phyloP scores from a whole-genome alignment of 345 rosid species.

The Arabidopsis suecica region DNA sequence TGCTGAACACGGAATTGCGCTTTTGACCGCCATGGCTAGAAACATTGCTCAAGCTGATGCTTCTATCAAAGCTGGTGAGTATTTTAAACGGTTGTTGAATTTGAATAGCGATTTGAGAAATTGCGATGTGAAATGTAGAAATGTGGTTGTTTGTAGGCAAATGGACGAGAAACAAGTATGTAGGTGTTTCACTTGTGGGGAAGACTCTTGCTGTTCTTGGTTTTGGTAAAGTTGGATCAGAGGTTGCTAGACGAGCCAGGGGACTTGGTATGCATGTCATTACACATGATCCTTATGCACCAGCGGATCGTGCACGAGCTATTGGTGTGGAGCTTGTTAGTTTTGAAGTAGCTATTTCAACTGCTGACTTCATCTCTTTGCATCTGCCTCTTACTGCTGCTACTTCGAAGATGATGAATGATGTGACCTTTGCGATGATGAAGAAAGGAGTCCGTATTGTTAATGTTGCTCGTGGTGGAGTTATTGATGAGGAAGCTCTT shows the following conservation, averaged over 20 bases:
- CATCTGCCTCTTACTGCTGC: slow-evolving; percentile 62
- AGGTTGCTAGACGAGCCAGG: slow-evolving; percentile 60
- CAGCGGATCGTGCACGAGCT: slow-evolving; percentile 62
- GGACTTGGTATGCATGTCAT: slow-evolving; percentile 62
- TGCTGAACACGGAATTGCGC: slow-evolving; percentile 63
- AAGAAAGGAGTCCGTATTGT: slow-evolving; percentile 59
- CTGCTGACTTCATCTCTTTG: slow-evolving; percentile 61
- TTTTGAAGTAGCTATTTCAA: slow-evolving; percentile 54
- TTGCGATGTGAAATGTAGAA: background rate
- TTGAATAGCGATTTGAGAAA: background rate
- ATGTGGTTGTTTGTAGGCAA: slow-evolving; percentile 46
- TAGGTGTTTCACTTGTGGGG: slow-evolving; percentile 61
- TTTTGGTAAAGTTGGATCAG: slow-evolving; percentile 67
- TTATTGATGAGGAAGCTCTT: slow-evolving; percentile 61
- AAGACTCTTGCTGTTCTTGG: slow-evolving; percentile 63
- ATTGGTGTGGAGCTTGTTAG: slow-evolving; percentile 54
- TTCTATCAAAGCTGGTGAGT: slow-evolving; percentile 69
- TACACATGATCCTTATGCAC: slow-evolving; percentile 62
- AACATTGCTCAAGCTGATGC: slow-evolving; percentile 64
- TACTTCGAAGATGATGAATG: slow-evolving; percentile 56
- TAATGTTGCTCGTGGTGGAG: slow-evolving; percentile 62
- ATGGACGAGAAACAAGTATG: slow-evolving; percentile 57
- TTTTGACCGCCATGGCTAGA: slow-evolving; percentile 58
- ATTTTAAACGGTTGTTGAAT: too few relatives aligned
- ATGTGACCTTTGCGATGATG: slow-evolving; percentile 58